A percentile compares a stretch with the other conserved stretches of the same genome.
These are phyloP conservation scores for Cladophialophora immunda DNA, from an alignment of 2,329 filamentous ascomycete genomes.

Conservation along the genomic window DNA sequence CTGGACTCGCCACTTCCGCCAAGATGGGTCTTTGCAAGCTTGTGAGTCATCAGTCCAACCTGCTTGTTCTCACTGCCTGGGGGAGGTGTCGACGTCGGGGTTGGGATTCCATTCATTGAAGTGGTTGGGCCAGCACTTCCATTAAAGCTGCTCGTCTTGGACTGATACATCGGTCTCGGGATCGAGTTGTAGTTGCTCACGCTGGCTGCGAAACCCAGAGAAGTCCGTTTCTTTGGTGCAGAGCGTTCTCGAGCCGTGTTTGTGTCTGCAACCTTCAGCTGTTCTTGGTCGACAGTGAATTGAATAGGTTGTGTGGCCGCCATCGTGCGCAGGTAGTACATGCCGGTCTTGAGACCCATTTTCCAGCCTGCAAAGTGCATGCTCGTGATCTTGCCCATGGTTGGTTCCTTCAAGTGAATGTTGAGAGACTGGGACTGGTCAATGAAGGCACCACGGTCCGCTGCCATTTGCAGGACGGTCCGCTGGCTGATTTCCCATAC, in stretches of 20 bases:
- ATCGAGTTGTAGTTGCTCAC: slow-evolving; percentile 60
- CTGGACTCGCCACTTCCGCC: slow-evolving; percentile 72
- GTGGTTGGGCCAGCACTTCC: slow-evolving; percentile 49
- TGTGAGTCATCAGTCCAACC: slow-evolving; percentile 55
- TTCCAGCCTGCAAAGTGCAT: slow-evolving; percentile 99
- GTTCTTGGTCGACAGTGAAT: slow-evolving; percentile 98
- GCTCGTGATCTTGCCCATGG: slow-evolving; percentile 99
- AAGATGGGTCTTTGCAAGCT: slow-evolving; percentile 61
- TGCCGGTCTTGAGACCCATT: slow-evolving; percentile 98
- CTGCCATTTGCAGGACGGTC: slow-evolving; percentile 95
- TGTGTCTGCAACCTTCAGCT: slow-evolving; percentile 85
- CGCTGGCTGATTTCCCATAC: slow-evolving; percentile 99
- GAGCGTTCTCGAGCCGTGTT: slow-evolving; percentile 72
- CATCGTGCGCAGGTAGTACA: slow-evolving; percentile 99
- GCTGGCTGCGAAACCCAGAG: slow-evolving; percentile 65
- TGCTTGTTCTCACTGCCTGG: slow-evolving; percentile 62
- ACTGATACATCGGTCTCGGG: slow-evolving; percentile 72
- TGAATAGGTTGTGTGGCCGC: slow-evolving; percentile 96
- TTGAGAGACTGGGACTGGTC: slow-evolving; percentile 99
- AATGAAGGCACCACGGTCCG: slow-evolving; percentile 97
- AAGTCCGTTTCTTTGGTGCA: slow-evolving; percentile 71
- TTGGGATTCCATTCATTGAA: slow-evolving; percentile 70
- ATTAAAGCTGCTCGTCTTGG: slow-evolving; percentile 52
- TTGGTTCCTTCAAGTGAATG: slow-evolving; percentile 99
- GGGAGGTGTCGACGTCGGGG: slow-evolving; percentile 73